Evolutionary conservation across 192 early-diverging fungal genomes (phyloP).

Genomic region (Irineochytrium annulatum): DNA sequence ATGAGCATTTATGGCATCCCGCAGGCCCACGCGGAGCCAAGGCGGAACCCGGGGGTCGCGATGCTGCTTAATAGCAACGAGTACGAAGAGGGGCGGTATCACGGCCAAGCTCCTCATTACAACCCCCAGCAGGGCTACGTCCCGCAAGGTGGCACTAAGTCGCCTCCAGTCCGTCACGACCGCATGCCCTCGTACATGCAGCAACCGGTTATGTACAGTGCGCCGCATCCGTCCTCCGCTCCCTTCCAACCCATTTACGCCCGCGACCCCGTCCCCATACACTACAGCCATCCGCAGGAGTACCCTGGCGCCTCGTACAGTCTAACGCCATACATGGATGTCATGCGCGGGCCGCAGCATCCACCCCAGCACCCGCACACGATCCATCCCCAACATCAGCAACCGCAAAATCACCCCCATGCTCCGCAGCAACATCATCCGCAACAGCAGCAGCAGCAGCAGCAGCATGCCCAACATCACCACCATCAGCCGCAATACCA

Average conservation of each 20-base stretch:
- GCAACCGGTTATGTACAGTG: not conserved
- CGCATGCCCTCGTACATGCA: not conserved
- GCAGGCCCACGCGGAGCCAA: too few relatives aligned
- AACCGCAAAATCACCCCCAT: not conserved
- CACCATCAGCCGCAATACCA: conserved; percentile 2
- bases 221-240: not conserved
- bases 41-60: too few relatives aligned
- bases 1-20: too few relatives aligned
- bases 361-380: not conserved
- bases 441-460: not conserved
- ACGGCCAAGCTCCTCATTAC: not conserved
- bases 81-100: not conserved
- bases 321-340: conserved; percentile 23
- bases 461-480: not conserved
- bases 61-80: too few relatives aligned
- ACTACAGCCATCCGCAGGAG: conserved; percentile 14
- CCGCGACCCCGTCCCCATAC: conserved; percentile 8
- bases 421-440: not conserved
- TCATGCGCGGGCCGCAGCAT: conserved; percentile 15
- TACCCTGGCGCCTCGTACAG: conserved; percentile 29
- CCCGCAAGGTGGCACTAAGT: not conserved
- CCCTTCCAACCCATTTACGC: conserved; percentile 10
- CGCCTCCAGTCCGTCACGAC: not conserved
- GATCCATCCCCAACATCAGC: not conserved
- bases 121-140: not conserved